These are phyloP conservation scores for Nepenthes alata DNA, from an alignment of 179 eudicot species.

Conservation along the genomic window DNA sequence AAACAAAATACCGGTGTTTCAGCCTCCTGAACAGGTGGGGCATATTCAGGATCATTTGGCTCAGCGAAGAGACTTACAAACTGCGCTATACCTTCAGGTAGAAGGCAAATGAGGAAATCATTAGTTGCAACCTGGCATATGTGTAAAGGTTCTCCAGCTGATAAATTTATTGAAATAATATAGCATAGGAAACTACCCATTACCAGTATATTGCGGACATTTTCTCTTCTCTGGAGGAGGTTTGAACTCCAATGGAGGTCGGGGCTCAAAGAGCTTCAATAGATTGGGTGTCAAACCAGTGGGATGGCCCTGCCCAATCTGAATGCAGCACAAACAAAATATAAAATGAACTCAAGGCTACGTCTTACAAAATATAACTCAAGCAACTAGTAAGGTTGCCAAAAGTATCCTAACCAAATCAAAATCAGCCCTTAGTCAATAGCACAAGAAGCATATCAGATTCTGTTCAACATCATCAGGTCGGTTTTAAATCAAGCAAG, in stretches of 20 bases:
- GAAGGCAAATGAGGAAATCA: background rate
- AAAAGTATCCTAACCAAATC: too few relatives aligned
- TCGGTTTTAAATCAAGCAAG: too few relatives aligned
- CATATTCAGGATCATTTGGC: constrained; percentile 80
- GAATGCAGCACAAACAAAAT: constrained; percentile 6
- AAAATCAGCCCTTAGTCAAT: too few relatives aligned
- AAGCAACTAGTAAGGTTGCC: background rate
- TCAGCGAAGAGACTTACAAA: constrained; percentile 69
- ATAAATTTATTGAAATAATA: background rate
- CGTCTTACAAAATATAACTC: background rate
- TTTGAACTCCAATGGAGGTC: constrained; percentile 78
- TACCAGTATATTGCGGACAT: constrained; percentile 68
- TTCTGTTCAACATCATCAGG: too few relatives aligned
- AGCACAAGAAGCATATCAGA: too few relatives aligned
- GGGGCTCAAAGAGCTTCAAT: constrained; percentile 85
- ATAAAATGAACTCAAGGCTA: background rate
- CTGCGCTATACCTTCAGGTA: constrained; percentile 63
- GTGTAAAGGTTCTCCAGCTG: background rate
- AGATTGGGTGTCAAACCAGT: constrained; percentile 78
- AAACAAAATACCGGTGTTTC: constrained; percentile 62
- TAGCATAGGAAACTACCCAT: background rate
- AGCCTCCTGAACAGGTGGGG: constrained; percentile 69
- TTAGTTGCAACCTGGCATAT: background rate
- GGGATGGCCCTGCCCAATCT: constrained; percentile 92
- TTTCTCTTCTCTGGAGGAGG: constrained; percentile 92